Percentiles rank a stretch among this genome's conserved stretches.
Conservation (phyloP, 164 flowering plant genomes). For the Chimonanthus praecox region DNA sequence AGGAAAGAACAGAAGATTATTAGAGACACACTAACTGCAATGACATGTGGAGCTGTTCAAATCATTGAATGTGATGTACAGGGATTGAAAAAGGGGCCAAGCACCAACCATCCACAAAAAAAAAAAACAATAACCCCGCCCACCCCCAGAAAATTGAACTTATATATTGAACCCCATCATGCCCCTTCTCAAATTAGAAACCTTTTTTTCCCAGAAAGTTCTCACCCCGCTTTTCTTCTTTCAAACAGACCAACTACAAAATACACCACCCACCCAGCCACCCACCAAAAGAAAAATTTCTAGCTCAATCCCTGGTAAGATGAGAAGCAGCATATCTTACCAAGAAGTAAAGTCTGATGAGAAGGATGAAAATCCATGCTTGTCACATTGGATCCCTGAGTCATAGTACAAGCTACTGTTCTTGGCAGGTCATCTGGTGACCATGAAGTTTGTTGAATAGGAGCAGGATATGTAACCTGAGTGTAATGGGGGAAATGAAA, state of each 20-base stretch:
- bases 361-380: conserved; percentile 97
- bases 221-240: too few relatives aligned
- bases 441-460: conserved; percentile 56
- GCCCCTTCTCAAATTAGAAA: too few relatives aligned
- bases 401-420: conserved; percentile 54
- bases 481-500: conserved; percentile 2
- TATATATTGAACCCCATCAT: too few relatives aligned
- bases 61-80: background rate
- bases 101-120: too few relatives aligned
- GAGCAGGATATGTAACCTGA: conserved; percentile 62
- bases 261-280: too few relatives aligned
- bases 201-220: too few relatives aligned
- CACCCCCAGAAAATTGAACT: too few relatives aligned
- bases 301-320: too few relatives aligned
- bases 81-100: too few relatives aligned
- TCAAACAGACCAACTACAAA: too few relatives aligned
- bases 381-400: conserved; percentile 68
- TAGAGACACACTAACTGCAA: background rate
- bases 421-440: conserved; percentile 82
- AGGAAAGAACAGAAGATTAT: conserved; percentile 4
- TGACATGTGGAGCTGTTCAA: background rate
- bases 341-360: conserved; percentile 68
- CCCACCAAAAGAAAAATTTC: too few relatives aligned
- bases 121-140: too few relatives aligned
- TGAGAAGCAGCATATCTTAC: conserved; percentile 23